Percentiles rank a stretch among this genome's conserved stretches.
phyloP scores from a whole-genome alignment of 805 yeast genomes.

The Ogataea populi-albae region DNA sequence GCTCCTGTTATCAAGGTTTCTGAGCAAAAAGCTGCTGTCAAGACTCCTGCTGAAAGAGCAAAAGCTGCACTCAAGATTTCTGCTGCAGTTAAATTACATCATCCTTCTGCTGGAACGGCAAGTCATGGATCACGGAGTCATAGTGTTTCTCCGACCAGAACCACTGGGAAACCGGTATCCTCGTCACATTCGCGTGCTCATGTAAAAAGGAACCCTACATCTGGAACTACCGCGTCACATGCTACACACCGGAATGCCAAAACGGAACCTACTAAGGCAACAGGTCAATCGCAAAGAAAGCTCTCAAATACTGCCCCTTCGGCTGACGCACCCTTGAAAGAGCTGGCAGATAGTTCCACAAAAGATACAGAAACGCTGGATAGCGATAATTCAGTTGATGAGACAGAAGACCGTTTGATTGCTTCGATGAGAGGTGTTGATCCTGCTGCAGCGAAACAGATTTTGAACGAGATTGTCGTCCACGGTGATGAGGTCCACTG shows the following conservation, averaged over 20 bases:
- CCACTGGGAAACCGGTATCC: slow-evolving; percentile 2
- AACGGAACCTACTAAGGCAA: slow-evolving; percentile 8
- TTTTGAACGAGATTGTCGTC: slow-evolving; percentile 81
- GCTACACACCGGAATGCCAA: slow-evolving; percentile 6
- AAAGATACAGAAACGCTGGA: slow-evolving; percentile 31
- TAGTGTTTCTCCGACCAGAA: slow-evolving; percentile 13
- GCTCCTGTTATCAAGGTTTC: slow-evolving; percentile 3
- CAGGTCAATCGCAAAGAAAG: neutral
- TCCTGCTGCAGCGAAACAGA: slow-evolving; percentile 72
- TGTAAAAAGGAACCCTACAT: slow-evolving; percentile 4
- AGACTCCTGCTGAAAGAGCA: slow-evolving; percentile 30
- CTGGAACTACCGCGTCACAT: slow-evolving; percentile 14
- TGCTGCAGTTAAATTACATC: slow-evolving; percentile 30
- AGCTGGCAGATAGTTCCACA: slow-evolving; percentile 21
- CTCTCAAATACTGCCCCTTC: neutral
- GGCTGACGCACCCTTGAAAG: slow-evolving; percentile 8
- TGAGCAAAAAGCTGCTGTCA: slow-evolving; percentile 11
- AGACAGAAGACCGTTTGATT: slow-evolving; percentile 36
- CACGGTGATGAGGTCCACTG: slow-evolving; percentile 89
- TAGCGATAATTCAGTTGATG: slow-evolving; percentile 22
- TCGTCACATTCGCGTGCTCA: slow-evolving; percentile 1
- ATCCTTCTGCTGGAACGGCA: slow-evolving; percentile 11
- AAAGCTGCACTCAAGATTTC: slow-evolving; percentile 33
- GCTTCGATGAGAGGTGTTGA: slow-evolving; percentile 70
- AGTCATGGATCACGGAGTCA: slow-evolving; percentile 1